Evolutionary conservation across 169 alveolate genomes (phyloP).

Genomic region (Perkinsus marinus): DNA sequence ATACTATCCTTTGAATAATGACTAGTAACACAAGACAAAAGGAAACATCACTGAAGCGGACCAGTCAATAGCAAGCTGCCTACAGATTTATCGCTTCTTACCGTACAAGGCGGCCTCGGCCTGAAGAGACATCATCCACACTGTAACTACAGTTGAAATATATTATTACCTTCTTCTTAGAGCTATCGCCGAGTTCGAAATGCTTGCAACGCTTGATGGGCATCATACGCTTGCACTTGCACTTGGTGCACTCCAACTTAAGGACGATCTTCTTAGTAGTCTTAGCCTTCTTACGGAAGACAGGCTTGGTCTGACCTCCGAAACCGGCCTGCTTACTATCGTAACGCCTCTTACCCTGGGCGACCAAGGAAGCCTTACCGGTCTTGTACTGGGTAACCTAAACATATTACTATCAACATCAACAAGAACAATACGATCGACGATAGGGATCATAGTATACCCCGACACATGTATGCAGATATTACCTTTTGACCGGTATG

Average conservation of each 20-base stretch:
- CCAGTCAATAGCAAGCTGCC: not conserved
- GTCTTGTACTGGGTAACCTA: constrained; percentile 95
- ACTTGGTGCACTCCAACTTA: constrained; percentile 90
- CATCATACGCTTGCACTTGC: constrained; percentile 87
- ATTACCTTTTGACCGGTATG: constrained; percentile 34
- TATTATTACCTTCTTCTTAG: constrained; percentile 57
- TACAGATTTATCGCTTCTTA: not conserved
- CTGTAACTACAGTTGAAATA: not conserved
- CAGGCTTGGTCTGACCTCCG: constrained; percentile 98
- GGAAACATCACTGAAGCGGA: not conserved
- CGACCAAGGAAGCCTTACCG: constrained; percentile 88
- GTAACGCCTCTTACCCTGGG: constrained; percentile 97
- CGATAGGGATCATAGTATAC: not conserved
- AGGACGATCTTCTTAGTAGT: constrained; percentile 96
- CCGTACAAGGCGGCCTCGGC: not conserved
- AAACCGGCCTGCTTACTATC: constrained; percentile 96
- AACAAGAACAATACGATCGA: too few relatives aligned
- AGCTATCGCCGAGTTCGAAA: constrained; percentile 93
- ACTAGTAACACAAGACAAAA: not conserved
- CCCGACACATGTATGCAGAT: not conserved
- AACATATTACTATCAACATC: constrained; percentile 39
- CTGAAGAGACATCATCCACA: not conserved
- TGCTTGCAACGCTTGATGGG: constrained; percentile 97
- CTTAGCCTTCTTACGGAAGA: constrained; percentile 96
- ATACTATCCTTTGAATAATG: not conserved